Evolutionary conservation across 495 filamentous ascomycete genomes (phyloP).

Genomic region (Hamigera avellanea): DNA sequence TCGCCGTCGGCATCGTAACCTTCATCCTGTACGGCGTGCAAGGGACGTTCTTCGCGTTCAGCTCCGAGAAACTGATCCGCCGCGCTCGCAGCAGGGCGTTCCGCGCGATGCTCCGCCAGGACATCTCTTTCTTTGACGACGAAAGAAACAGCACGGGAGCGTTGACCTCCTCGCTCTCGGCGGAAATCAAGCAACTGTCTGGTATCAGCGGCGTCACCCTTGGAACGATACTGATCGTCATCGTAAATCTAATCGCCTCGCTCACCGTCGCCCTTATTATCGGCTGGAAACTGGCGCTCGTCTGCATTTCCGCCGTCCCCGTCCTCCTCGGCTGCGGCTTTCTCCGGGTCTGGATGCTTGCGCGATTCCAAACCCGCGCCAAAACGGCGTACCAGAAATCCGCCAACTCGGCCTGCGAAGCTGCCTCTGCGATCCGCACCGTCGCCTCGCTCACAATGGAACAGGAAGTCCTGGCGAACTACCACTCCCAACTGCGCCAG

Average conservation of each 20-base stretch:
- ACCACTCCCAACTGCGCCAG: slow-evolving; percentile 29
- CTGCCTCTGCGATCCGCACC: slow-evolving; percentile 38
- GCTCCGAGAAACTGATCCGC: slow-evolving; percentile 3
- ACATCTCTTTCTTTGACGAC: slow-evolving; percentile 11
- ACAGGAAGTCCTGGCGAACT: slow-evolving; percentile 26
- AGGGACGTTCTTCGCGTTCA: slow-evolving; percentile 6
- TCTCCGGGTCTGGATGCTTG: slow-evolving; percentile 31
- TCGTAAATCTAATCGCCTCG: slow-evolving; percentile 13
- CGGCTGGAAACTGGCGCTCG: slow-evolving; percentile 49
- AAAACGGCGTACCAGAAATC: slow-evolving; percentile 34
- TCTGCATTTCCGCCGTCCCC: slow-evolving; percentile 40
- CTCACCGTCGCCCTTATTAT: slow-evolving; percentile 38
- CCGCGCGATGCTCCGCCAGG: slow-evolving; percentile 6
- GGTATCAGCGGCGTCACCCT: slow-evolving; percentile 26
- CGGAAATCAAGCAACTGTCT: slow-evolving; percentile 43
- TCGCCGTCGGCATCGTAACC: slow-evolving; percentile 4
- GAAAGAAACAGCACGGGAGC: slow-evolving; percentile 6
- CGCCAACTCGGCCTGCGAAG: slow-evolving; percentile 39
- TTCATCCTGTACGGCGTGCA: slow-evolving; percentile 2
- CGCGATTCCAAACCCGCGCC: slow-evolving; percentile 36
- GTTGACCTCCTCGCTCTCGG: slow-evolving; percentile 10
- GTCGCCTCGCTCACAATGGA: slow-evolving; percentile 44
- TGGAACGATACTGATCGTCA: slow-evolving; percentile 16
- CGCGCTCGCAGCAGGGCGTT: slow-evolving; percentile 4
- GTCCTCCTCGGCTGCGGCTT: slow-evolving; percentile 40